Base-by-base conservation (phyloP, 768 basidiomycete genomes). In the Cantharellus cinnabarinus region DNA sequence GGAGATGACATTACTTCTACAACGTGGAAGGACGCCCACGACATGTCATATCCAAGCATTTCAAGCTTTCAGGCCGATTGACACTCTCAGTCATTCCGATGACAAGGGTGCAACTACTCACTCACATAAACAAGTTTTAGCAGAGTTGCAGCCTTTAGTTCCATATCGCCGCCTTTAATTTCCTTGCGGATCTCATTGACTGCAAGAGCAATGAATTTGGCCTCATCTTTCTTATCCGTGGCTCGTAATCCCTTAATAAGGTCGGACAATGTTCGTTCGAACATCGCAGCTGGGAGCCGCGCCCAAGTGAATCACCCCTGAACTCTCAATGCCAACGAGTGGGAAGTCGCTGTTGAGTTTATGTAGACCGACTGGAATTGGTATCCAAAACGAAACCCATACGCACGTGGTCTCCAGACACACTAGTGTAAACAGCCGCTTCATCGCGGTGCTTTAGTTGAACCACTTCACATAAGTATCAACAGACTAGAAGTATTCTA, bases 1-100 rank as follows among this genome's bases (percentile, higher is more conserved):
- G 85, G 74, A 2, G 90, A 91, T 42, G 90, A 90, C 95, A 99
- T 99, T 69, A 94, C 90, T 68, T 99, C 95, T 3, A 98, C 83
- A 58, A 99, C 85, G 69, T 94, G 82, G 66, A 99, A 99, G 4
- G 95, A 88, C 51, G 93, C 93, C 81, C 90, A 95, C 60, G 80
- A 79, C 81, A 86, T 95, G 72, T 85, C 90, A 67, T 84, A 90
- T 58, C 83, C 95, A 57, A 99, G 72, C 95, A 99, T 98, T 68
- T 98, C 89, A 63, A 99, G 81, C 94, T 98, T 66, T n/a, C 41
- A 61, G 41, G 39, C 4, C 62, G 65, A 58, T 64, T 60, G 56
- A 34, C 42, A 56, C 40, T 4, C 56, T 40, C 41, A 41, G 40
- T 34, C 35, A 4, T 40, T n/a, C 20, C 20, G n/a, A 29, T 15